Evolutionary conservation across 2,329 filamentous ascomycete species (phyloP).

Genomic region (Esteya vermicola): DNA sequence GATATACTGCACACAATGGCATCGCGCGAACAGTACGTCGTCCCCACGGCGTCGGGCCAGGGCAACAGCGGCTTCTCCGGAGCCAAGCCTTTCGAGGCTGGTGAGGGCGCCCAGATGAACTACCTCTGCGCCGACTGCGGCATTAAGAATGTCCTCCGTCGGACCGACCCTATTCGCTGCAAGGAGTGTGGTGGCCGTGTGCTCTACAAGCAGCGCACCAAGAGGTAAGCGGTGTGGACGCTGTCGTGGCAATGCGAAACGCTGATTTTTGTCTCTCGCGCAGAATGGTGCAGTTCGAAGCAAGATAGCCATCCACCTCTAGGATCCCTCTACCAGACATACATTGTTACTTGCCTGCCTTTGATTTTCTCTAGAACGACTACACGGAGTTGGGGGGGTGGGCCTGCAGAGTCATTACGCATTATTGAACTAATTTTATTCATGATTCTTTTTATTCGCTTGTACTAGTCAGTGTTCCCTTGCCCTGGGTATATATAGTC

Average conservation of each 20-base stretch:
- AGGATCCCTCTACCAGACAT: not conserved
- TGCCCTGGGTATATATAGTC: conserved; percentile 1
- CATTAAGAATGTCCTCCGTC: conserved; percentile 58
- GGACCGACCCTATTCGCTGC: conserved; percentile 71
- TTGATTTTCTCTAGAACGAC: not conserved
- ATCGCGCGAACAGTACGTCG: conserved; percentile 67
- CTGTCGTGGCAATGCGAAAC: not conserved
- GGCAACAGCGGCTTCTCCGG: conserved; percentile 22
- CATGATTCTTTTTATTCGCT: too few relatives aligned
- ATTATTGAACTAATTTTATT: too few relatives aligned
- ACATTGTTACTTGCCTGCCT: too few relatives aligned
- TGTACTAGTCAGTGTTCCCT: too few relatives aligned
- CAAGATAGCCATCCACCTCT: conserved; percentile 42
- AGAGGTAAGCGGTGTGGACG: conserved; percentile 48
- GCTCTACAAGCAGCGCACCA: conserved; percentile 94
- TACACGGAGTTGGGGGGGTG: conserved; percentile 6
- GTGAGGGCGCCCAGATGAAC: conserved; percentile 37
- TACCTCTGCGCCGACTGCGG: conserved; percentile 81
- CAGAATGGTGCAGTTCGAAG: conserved; percentile 98
- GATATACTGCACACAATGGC: conserved; percentile 5
- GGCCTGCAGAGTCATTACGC: too few relatives aligned
- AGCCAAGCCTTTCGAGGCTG: conserved; percentile 16
- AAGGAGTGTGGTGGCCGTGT: conserved; percentile 91
- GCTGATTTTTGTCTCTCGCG: too few relatives aligned
- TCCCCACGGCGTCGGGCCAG: conserved; percentile 40